These are phyloP conservation scores for Vanrija sp. DNA, from an alignment of 1,284 basidiomycete species.

Conservation along the genomic window DNA sequence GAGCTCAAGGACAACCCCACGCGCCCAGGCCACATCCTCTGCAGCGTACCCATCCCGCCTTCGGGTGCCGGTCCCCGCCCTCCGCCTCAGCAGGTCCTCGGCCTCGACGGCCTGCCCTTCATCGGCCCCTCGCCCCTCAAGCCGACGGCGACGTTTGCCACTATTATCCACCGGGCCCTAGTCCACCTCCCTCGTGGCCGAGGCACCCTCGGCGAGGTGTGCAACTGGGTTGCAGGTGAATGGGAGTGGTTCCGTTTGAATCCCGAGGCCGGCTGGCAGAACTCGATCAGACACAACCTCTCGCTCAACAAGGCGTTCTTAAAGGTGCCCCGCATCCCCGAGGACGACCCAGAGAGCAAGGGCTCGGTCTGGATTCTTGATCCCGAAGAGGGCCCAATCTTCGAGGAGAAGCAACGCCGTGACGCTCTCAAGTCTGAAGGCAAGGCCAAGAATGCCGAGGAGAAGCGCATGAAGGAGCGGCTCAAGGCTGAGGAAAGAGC, in stretches of 20 bases:
- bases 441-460: conserved; percentile 46
- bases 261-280: conserved; percentile 82
- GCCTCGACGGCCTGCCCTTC: conserved; percentile 46
- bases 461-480: conserved; percentile 37
- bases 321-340: conserved; percentile 73
- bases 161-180: conserved; percentile 46
- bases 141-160: conserved; percentile 47
- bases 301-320: conserved; percentile 82
- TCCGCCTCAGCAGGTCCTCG: conserved; percentile 41
- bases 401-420: conserved; percentile 45
- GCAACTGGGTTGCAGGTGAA: conserved; percentile 81
- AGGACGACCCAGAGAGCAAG: conserved; percentile 74
- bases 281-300: conserved; percentile 85
- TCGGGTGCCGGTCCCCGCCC: conserved; percentile 45
- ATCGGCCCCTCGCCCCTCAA: conserved; percentile 48
- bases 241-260: conserved; percentile 85
- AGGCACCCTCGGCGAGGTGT: conserved; percentile 86
- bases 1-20: conserved; percentile 42
- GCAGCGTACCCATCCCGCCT: conserved; percentile 45
- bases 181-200: conserved; percentile 57
- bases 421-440: conserved; percentile 42
- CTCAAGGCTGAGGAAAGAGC: conserved; percentile 35
- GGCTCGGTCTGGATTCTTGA: conserved; percentile 87
- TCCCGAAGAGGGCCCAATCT: conserved; percentile 54
- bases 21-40: conserved; percentile 43